These are phyloP conservation scores for Talaromyces wortmannii DNA, from an alignment of 495 filamentous ascomycete genomes.

Conservation along the genomic window DNA sequence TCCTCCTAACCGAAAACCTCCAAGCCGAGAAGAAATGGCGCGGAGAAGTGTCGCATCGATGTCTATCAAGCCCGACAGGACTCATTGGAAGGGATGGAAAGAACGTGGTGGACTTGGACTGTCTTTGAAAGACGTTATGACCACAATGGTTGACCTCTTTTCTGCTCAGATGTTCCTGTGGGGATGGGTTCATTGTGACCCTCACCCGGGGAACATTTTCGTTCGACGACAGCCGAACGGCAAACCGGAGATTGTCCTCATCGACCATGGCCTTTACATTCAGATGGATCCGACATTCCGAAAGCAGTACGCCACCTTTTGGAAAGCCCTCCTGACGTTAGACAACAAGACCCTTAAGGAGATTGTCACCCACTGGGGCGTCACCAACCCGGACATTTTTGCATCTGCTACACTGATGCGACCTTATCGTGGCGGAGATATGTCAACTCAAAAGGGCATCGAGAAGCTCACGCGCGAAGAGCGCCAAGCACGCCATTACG, in stretches of 20 bases:
- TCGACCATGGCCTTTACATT: constrained; percentile 95
- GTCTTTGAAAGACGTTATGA: constrained; percentile 79
- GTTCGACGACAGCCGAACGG: constrained; percentile 78
- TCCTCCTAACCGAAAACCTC: constrained; percentile 30
- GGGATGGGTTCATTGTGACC: constrained; percentile 91
- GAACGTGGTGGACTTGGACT: constrained; percentile 75
- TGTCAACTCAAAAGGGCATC: constrained; percentile 52
- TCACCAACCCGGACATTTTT: constrained; percentile 84
- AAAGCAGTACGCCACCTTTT: constrained; percentile 85
- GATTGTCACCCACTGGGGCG: constrained; percentile 73
- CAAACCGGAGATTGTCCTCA: constrained; percentile 82
- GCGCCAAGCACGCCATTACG: constrained; percentile 56
- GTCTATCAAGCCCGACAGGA: constrained; percentile 69
- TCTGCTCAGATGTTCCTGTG: constrained; percentile 95
- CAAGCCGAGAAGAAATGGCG: constrained; percentile 34
- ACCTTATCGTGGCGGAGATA: constrained; percentile 81
- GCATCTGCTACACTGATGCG: constrained; percentile 83
- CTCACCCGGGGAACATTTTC: constrained; percentile 96
- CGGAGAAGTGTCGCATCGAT: constrained; percentile 15
- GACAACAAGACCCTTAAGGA: constrained; percentile 73
- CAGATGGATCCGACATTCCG: constrained; percentile 79
- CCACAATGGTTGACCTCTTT: constrained; percentile 91
- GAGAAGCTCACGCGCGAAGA: constrained; percentile 51
- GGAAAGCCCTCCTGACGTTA: constrained; percentile 88
- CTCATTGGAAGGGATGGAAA: constrained; percentile 66